phyloP scores from a whole-genome alignment of 2,329 filamentous ascomycete genomes.

The Aspergillus flavus region DNA sequence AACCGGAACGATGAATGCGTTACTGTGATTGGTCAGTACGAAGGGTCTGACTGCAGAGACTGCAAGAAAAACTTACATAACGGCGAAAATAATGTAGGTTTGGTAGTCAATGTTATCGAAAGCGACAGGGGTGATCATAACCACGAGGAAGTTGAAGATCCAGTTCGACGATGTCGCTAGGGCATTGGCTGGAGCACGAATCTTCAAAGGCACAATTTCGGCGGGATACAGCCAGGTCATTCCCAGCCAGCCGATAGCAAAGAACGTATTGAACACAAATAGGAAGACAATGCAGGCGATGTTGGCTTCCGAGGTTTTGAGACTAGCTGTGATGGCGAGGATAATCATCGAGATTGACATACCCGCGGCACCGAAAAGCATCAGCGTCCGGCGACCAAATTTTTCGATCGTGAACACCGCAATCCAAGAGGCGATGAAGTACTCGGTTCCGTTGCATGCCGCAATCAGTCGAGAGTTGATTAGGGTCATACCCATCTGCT shows the following conservation, averaged over 20 bases:
- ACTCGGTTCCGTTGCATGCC: constrained; percentile 57
- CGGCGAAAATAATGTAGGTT: constrained; percentile 55
- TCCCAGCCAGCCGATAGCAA: constrained; percentile 66
- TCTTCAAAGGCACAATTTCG: constrained; percentile 58
- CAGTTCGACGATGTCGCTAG: constrained; percentile 64
- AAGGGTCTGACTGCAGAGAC: not conserved
- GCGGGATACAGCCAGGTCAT: constrained; percentile 60
- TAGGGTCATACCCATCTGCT: constrained; percentile 43
- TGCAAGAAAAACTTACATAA: constrained; percentile 44
- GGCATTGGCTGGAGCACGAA: constrained; percentile 65
- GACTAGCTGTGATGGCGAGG: constrained; percentile 39
- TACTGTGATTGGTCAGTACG: constrained; percentile 36
- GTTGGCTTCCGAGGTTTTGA: constrained; percentile 25
- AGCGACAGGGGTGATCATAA: constrained; percentile 67
- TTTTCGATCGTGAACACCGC: constrained; percentile 55
- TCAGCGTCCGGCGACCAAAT: constrained; percentile 64
- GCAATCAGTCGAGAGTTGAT: constrained; percentile 53
- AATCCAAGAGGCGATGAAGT: constrained; percentile 55
- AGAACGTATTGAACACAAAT: constrained; percentile 70
- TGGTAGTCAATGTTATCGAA: constrained; percentile 54
- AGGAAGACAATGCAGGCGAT: constrained; percentile 43
- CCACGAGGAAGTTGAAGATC: constrained; percentile 66
- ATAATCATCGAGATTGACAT: constrained; percentile 70
- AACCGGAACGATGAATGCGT: constrained; percentile 58
- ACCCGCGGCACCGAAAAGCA: constrained; percentile 69